Evolutionary conservation across 2,329 filamentous ascomycete genomes (phyloP), one percentile per base, ranked within the genome.

Genomic region (Tetracladium maxilliforme): DNA sequence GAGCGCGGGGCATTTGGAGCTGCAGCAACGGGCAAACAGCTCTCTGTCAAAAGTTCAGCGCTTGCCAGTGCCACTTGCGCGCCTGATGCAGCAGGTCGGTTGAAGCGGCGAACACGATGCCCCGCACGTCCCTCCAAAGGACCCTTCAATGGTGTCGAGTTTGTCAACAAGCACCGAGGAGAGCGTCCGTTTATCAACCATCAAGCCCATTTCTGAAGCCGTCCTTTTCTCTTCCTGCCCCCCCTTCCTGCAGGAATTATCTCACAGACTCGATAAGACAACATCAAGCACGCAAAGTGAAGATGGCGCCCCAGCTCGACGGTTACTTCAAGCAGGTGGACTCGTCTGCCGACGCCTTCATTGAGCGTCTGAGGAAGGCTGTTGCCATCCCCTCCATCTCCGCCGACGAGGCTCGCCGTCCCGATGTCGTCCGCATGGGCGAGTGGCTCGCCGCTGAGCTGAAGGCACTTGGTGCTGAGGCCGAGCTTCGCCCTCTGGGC

Each of bases 301-400:
- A 71, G 51, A 93, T 94, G 81, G 82, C 83, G 29, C 82, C 84
- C 33, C 71, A 92, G 52, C 72, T 98, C 40, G 82, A 94, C 52
- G 66, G 75, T 35, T 95, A 79, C 64, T 95, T 94, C 65, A 74
- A 82, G 56, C 74, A 93, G 67, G 83, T 93, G 42, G 84, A 94
- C 54, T 58, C 57, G 47, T 64, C 86, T 43, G 68, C 83, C 25
- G 69, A 74, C 38, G 62, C 70, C 47, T 94, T 93, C 58, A 92
- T 93, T 52, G 78, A 92, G 42, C 77, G 87, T 40, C 71, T 98
- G 32, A 70, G 81, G 45, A 73, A 86, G 54, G 90, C 90, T 27
- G 90, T 98, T 31, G 87, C 86, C 26, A 98, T 98, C 43, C 90
- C 90, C 12, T 98, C 90, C 34, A 68, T 98, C 48, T 95, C 87